Evolutionary conservation across 768 basidiomycete species (phyloP), one percentile per base, ranked within the genome.

Genomic region (Chalciporus chontae): DNA sequence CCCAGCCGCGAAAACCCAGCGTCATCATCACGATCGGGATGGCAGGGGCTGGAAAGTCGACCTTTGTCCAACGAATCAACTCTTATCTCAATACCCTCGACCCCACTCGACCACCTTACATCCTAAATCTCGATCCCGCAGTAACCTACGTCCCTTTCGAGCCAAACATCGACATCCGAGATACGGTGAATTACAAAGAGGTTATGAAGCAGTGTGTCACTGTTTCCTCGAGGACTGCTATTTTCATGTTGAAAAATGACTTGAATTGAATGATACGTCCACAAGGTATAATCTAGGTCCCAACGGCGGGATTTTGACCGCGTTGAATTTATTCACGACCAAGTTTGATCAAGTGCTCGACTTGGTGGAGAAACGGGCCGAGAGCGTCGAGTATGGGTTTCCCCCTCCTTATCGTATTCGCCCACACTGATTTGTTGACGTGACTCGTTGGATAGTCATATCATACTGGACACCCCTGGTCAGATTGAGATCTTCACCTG

Each of bases 401-500:
- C 4, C 19, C 42, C 38, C n/a, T 19, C 31, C 43, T 40, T 15
- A 32, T 31, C 29, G 24, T 34, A 17, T 26, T 44, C 10, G 8
- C 18, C 21, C 21, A 36, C 38, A 3, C 36, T 37, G 39, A 44
- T 29, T 39, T 27, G 27, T 44, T 37, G 15, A n/a, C 8, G 27
- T 27, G 48, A 18, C 34, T 15, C 17, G 37, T 29, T 31, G 11
- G 46, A 27, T 61, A 97, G 95, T 60, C 87, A 98, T 72, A 81
- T 99, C 52, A 85, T 99, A 40, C 75, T 99, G 41, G 96, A 99
- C 62, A 99, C 96, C 0, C 96, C 96, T 6, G 96, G 96, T 4
- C 96, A 99, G 70, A 99, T 99, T 61, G 96, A 99, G 71, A 99
- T 98, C 57, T 99, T 99, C 66, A 99, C 96, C 43, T 99, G 96